phyloP scores from a whole-genome alignment of 108 stramenopile genomes.

The Conticribra weissflogii region DNA sequence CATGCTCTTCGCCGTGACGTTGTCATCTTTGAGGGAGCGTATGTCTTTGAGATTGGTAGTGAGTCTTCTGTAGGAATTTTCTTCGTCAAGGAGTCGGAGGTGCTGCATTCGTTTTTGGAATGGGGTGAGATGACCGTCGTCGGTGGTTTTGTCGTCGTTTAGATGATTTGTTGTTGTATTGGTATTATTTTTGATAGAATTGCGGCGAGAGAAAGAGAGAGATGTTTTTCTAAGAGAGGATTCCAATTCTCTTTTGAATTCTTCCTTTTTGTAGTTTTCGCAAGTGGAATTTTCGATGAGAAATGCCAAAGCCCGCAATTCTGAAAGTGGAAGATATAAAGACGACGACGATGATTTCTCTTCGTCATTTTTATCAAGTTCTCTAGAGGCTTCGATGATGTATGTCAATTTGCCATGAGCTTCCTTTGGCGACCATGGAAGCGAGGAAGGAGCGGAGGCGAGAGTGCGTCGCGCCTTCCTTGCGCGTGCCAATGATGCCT shows the following conservation, averaged over 20 bases:
- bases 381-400: neutral
- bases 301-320: constrained; percentile 4
- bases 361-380: neutral
- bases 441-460: neutral
- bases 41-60: constrained; percentile 60
- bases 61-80: constrained; percentile 58
- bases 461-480: neutral
- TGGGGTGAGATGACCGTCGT: constrained; percentile 1
- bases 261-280: neutral
- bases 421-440: no score
- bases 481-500: constrained; percentile 14
- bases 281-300: constrained; percentile 4
- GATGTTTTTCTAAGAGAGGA: neutral
- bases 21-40: constrained; percentile 51
- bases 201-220: constrained; percentile 5
- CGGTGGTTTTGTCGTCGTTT: neutral
- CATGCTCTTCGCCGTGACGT: constrained; percentile 78
- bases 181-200: no score
- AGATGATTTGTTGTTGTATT: neutral
- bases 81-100: constrained; percentile 63
- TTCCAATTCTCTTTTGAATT: constrained; percentile 11
- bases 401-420: neutral
- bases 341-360: neutral
- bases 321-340: constrained; percentile 7
- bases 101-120: constrained; percentile 63